These are phyloP conservation scores for Xylariomycetidae sp. DNA, from an alignment of 2,329 filamentous ascomycete genomes.

Conservation along the genomic window DNA sequence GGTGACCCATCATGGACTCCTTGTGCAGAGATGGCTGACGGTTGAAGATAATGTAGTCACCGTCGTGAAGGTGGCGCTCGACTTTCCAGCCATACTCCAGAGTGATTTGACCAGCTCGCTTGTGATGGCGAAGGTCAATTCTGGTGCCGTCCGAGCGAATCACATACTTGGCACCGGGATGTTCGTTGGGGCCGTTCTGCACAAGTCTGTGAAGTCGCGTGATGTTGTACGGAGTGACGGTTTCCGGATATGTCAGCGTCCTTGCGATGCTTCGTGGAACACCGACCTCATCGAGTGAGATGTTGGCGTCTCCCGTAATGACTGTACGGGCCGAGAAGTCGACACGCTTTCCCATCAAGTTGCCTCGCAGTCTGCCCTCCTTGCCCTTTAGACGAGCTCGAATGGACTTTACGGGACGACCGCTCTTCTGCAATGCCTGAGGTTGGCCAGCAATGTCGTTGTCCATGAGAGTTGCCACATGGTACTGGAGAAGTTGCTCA, in stretches of 20 bases:
- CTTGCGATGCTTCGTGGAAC: slow-evolving; percentile 90
- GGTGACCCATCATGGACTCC: slow-evolving; percentile 99
- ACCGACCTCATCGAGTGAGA: slow-evolving; percentile 94
- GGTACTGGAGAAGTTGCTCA: slow-evolving; percentile 87
- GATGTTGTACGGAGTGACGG: slow-evolving; percentile 97
- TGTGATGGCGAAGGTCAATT: slow-evolving; percentile 91
- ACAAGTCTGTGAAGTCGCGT: slow-evolving; percentile 84
- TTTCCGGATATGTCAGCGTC: slow-evolving; percentile 92
- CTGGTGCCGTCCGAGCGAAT: slow-evolving; percentile 89
- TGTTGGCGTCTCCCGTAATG: slow-evolving; percentile 96
- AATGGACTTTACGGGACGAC: slow-evolving; percentile 92
- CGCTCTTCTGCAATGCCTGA: slow-evolving; percentile 92
- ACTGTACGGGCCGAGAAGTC: slow-evolving; percentile 99
- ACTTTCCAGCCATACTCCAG: slow-evolving; percentile 98
- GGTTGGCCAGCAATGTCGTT: slow-evolving; percentile 97
- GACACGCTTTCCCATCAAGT: slow-evolving; percentile 99
- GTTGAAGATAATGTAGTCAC: slow-evolving; percentile 99
- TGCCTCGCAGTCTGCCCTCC: slow-evolving; percentile 94
- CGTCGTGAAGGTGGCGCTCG: slow-evolving; percentile 90
- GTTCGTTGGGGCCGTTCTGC: slow-evolving; percentile 87
- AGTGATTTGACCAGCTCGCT: slow-evolving; percentile 76
- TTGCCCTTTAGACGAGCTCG: slow-evolving; percentile 97
- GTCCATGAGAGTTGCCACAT: slow-evolving; percentile 99
- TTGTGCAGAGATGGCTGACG: slow-evolving; percentile 98
- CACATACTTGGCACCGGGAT: slow-evolving; percentile 94